Evolutionary conservation across 2,329 filamentous ascomycete genomes (phyloP).

Genomic region (Colletotrichum trifolii): DNA sequence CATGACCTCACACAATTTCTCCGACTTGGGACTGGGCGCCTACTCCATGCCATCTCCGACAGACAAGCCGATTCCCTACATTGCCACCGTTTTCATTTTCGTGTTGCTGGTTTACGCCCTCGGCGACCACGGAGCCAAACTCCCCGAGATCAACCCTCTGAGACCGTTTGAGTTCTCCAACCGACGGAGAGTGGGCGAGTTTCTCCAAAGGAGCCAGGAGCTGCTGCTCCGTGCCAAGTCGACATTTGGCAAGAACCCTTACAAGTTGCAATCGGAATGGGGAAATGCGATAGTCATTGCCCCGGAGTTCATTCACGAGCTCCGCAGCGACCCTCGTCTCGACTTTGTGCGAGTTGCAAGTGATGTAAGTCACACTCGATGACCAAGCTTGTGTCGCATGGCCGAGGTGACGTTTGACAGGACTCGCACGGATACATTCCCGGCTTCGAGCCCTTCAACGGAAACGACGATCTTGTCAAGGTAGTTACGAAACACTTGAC

Average conservation of each 20-base stretch:
- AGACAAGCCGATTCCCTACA: constrained; percentile 15
- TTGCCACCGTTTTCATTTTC: constrained; percentile 13
- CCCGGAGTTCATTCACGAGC: constrained; percentile 13
- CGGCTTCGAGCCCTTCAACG: constrained; percentile 13
- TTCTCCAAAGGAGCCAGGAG: constrained; percentile 8
- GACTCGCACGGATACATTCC: constrained; percentile 16
- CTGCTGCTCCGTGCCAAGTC: constrained; percentile 13
- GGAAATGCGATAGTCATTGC: constrained; percentile 18
- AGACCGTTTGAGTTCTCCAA: constrained; percentile 10
- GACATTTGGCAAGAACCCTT: constrained; percentile 10
- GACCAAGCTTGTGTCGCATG: rapidly evolving
- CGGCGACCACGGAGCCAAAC: constrained; percentile 4
- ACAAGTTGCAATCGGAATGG: constrained; percentile 16
- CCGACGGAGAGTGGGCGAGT: constrained; percentile 19
- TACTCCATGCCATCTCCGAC: constrained; percentile 23
- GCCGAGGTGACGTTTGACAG: not conserved
- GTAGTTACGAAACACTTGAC: constrained; percentile 23
- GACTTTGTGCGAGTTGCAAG: not conserved
- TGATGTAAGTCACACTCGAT: not conserved
- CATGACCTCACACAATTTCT: constrained; percentile 9
- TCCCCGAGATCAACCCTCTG: constrained; percentile 17
- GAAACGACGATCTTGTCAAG: not conserved
- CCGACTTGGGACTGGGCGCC: constrained; percentile 4
- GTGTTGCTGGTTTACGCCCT: constrained; percentile 8
- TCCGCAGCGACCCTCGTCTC: constrained; percentile 16